phyloP scores from a whole-genome alignment of 495 filamentous ascomycete genomes.

The Trichoderma reesei region DNA sequence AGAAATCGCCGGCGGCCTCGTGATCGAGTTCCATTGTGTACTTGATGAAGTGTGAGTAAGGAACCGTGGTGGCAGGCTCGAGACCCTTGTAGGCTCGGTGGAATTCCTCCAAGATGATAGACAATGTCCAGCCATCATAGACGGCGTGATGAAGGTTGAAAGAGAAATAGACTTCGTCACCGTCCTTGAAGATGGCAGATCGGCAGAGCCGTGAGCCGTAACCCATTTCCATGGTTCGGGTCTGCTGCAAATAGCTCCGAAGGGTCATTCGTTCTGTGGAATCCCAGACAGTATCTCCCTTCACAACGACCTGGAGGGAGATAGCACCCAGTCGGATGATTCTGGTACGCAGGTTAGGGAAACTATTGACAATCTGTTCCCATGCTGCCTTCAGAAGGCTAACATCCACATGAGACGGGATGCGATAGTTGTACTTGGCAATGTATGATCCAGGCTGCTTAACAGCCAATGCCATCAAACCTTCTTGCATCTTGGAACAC shows the following conservation, averaged over 20 bases:
- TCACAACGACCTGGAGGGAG: constrained; percentile 18
- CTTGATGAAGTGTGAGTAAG: not conserved
- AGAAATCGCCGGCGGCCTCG: not conserved
- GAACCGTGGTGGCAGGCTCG: not conserved
- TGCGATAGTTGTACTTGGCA: constrained; percentile 29
- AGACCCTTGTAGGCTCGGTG: not conserved
- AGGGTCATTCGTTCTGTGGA: constrained; percentile 3
- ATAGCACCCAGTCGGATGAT: constrained; percentile 33
- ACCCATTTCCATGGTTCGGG: not conserved
- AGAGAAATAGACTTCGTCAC: constrained; percentile 27
- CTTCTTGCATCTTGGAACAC: constrained; percentile 46
- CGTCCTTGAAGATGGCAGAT: constrained; percentile 17
- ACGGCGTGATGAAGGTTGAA: constrained; percentile 29
- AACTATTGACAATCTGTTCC: constrained; percentile 39
- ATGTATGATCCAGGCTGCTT: constrained; percentile 33
- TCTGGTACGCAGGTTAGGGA: constrained; percentile 57
- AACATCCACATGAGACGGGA: constrained; percentile 33
- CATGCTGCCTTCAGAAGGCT: constrained; percentile 37
- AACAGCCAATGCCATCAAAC: constrained; percentile 35
- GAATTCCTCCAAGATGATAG: not conserved
- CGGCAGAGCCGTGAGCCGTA: constrained; percentile 16
- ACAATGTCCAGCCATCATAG: not conserved
- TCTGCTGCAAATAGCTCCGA: not conserved
- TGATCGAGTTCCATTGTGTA: not conserved
- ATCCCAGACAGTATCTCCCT: constrained; percentile 13